Percentiles rank a stretch among this genome's conserved stretches.
Conservation (phyloP, 78 protist genomes). For the Speleostelium caveatum region DNA sequence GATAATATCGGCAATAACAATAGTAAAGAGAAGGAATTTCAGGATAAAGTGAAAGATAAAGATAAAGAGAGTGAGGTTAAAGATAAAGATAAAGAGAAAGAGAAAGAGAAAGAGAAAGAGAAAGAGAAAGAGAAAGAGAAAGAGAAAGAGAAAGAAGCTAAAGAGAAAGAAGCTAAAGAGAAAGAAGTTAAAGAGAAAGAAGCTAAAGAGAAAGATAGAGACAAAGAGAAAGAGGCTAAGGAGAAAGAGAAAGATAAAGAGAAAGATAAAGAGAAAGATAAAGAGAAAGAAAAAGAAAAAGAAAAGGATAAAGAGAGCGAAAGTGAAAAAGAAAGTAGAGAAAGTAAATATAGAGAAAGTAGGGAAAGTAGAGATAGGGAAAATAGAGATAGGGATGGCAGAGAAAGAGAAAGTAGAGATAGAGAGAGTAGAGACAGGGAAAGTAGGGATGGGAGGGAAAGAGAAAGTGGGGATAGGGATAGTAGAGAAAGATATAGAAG, state of each 20-base stretch:
- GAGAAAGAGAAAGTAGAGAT: background rate
- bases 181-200: background rate
- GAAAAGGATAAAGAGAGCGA: background rate
- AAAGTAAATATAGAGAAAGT: background rate
- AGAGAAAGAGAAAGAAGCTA: too few relatives aligned
- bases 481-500: background rate
- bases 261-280: background rate
- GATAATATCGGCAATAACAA: background rate
- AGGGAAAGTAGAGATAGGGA: background rate
- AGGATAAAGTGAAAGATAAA: too few relatives aligned
- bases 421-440: background rate
- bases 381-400: background rate
- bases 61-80: background rate
- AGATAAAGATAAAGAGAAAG: background rate
- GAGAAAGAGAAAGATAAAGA: background rate
- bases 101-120: too few relatives aligned
- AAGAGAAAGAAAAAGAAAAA: background rate
- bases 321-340: background rate
- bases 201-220: background rate
- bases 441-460: background rate
- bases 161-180: background rate
- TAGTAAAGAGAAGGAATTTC: background rate
- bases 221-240: background rate
- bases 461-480: background rate
- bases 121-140: too few relatives aligned